Percentiles rank a stretch among this genome's conserved stretches.
Conservation (phyloP, 164 flowering plant species). For the Piper betle region DNA sequence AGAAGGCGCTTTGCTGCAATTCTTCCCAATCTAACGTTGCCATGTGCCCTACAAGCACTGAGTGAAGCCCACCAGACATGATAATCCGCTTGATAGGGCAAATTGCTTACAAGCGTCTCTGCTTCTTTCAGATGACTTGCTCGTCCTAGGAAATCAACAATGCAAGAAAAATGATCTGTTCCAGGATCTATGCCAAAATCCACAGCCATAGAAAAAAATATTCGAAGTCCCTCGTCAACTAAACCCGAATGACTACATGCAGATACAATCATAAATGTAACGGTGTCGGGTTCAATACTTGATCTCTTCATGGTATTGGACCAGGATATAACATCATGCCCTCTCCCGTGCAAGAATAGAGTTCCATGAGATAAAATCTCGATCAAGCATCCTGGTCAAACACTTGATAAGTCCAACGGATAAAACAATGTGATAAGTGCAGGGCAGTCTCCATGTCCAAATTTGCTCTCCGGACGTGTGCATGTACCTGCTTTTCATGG, state of each 20-base stretch:
- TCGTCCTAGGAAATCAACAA: constrained; percentile 47
- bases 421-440: constrained; percentile 44
- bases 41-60: constrained; percentile 56
- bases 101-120: constrained; percentile 23
- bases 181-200: constrained; percentile 30
- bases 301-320: constrained; percentile 30
- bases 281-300: constrained; percentile 28
- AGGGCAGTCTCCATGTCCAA: constrained; percentile 21
- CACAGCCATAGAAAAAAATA: constrained; percentile 42
- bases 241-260: constrained; percentile 71
- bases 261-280: constrained; percentile 47
- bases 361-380: constrained; percentile 47
- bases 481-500: constrained; percentile 53
- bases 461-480: constrained; percentile 30
- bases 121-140: constrained; percentile 48
- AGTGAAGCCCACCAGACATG: constrained; percentile 43
- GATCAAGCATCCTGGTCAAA: constrained; percentile 28
- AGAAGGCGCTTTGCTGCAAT: constrained; percentile 35
- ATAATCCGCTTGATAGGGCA: constrained; percentile 21
- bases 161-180: constrained; percentile 45
- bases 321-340: constrained; percentile 34
- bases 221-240: constrained; percentile 31
- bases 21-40: constrained; percentile 43
- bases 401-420: constrained; percentile 31
- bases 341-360: constrained; percentile 49